Evolutionary conservation across 768 basidiomycete genomes (phyloP).

Genomic region (Tulasnella calospora): DNA sequence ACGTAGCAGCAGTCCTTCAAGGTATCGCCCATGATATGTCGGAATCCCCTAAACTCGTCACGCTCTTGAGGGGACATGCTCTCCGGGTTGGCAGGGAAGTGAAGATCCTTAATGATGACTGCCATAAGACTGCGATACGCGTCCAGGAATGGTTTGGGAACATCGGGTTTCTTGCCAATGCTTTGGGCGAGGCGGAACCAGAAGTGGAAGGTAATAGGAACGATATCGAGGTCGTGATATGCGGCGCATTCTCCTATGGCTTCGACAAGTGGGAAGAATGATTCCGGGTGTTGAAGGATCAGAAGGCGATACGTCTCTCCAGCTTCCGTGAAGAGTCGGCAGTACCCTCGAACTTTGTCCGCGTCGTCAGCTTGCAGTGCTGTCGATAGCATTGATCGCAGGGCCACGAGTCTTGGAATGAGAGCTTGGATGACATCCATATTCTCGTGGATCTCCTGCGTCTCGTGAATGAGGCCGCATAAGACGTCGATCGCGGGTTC

Average conservation of each 20-base stretch:
- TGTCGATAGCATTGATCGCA: conserved; percentile 58
- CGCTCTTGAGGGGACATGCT: conserved; percentile 74
- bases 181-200: conserved; percentile 96
- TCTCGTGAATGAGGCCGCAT: conserved; percentile 95
- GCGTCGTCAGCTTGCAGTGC: conserved; percentile 58
- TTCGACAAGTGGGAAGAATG: conserved; percentile 91
- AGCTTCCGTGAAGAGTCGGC: conserved; percentile 92
- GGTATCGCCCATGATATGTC: conserved; percentile 98
- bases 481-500: conserved; percentile 88
- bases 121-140: conserved; percentile 80
- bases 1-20: conserved; percentile 97
- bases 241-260: conserved; percentile 91
- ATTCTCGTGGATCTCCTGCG: conserved; percentile 93
- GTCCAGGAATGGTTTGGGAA: conserved; percentile 71
- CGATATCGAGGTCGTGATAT: conserved; percentile 90
- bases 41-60: conserved; percentile 89
- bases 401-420: conserved; percentile 74
- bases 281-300: conserved; percentile 81
- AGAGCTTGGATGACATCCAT: conserved; percentile 83
- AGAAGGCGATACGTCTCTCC: conserved; percentile 92
- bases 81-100: conserved; percentile 73
- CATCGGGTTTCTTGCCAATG: conserved; percentile 67
- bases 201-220: conserved; percentile 95
- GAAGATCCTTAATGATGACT: conserved; percentile 83
- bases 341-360: conserved; percentile 83